Base-by-base conservation (phyloP, 176 grass and related monocot species). In the Coix lacrymajobi region DNA sequence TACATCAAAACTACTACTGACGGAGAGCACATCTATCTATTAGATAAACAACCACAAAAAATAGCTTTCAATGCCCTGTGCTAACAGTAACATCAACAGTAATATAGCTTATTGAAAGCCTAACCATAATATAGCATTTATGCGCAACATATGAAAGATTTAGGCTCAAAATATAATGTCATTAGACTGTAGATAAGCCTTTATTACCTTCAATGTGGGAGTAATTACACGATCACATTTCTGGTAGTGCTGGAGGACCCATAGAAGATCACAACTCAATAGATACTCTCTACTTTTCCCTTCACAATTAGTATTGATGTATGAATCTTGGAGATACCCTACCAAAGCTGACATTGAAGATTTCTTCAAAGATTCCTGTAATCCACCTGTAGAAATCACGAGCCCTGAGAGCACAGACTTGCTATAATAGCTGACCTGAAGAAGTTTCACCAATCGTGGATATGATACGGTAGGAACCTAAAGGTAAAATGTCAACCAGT, bases 351-450 rank as follows among this genome's bases (percentile, higher is more conserved):
- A 71, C 51, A 78, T 82, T 61, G 92, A 89, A 77, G 86, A 69
- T 90, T 91, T 98, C 56, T 79, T 84, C 82, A 98, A 82, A 49
- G 92, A 98, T 66, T 93, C 96, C 76, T 95, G 96, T 85, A 98
- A 91, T 64, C 89, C 96, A 88, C 96, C 96, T n/a, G 79, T 90
- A 89, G 96, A 92, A 79, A 98, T 90, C 63, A 98, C 96, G 70
- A 98, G 89, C 24, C 96, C 92, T 78, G 96, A 90, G 75, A 95
- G 96, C 82, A 98, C 90, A 88, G 44, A 60, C 63, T 81, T 83
- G 68, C 96, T 98, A 86, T 92, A 98, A 83, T 84, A 90, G 62
- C 63, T 87, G 65, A 86, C 87, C 44, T 63, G 81, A 75, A 98
- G 92, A 90, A 98, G 91, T 61, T 98, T 92, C 83, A 98, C 89